Base-by-base conservation (phyloP, 1,284 basidiomycete species). In the Lentinula novae-zelandiae region DNA sequence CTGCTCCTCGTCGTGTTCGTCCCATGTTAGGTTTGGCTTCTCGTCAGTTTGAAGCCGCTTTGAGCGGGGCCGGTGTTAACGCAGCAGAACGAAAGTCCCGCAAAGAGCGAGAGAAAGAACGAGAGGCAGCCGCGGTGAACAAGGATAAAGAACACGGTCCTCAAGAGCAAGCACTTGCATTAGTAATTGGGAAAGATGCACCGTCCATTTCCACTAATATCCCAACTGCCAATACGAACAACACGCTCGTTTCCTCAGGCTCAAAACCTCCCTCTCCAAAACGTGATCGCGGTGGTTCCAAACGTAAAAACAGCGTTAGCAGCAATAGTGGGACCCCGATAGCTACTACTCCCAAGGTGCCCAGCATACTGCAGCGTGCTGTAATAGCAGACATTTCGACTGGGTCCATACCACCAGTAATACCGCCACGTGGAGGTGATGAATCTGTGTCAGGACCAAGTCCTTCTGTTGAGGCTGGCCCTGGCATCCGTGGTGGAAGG, bases 31-130 rank as follows among this genome's bases (percentile, higher is more conserved):
- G 84, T 0, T 65, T 86, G 10, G 84, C 78, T 0, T 82, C 81
- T n/a, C 77, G 86, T 22, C 84, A 86, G 53, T 85, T 89, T 60
- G 86, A 87, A 66, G 86, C 82, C 0, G 86, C 86, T 1, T 72
- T 89, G 39, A 87, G 70, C 61, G 81, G 84, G 2, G 82, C 80
- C 0, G 83, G 82, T 2, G 78, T 82, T 15, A 67, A 67, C 62
- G 71, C 65, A 40, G 58, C 62, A n/a, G 72, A 76, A 20, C 72
- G 74, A 39, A 76, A 71, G 67, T 62, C 67, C 39, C 64, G 69
- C 5, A 58, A 60, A 38, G 70, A 67, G 31, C 61, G 68, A 55
- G 72, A 71, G 42, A 65, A 64, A 7, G 70, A 64, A 64, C 67
- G 67, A 36, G 69, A 75, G 42, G 70, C 52, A 13, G n/a, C 31